phyloP scores from a whole-genome alignment of 106 monocot species.

The Apostasia ramifera region DNA sequence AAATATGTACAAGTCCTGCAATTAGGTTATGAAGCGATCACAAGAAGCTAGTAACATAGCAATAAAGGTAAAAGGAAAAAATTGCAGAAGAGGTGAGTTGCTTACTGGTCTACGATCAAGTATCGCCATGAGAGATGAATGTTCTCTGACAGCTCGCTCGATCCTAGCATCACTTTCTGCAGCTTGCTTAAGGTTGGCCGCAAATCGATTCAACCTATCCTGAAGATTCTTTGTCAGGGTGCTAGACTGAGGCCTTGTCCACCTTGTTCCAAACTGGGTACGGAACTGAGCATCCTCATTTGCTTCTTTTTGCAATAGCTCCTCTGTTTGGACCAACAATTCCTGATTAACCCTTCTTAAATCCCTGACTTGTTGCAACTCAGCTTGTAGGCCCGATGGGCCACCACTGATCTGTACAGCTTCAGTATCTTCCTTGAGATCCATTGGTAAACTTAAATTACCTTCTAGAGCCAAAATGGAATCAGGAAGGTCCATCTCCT shows the following conservation, averaged over 20 bases:
- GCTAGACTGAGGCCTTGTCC: constrained; percentile 76
- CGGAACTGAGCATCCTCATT: constrained; percentile 75
- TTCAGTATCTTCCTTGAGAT: constrained; percentile 65
- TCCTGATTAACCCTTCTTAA: constrained; percentile 71
- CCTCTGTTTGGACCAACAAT: constrained; percentile 61
- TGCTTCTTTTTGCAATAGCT: constrained; percentile 80
- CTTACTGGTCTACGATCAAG: constrained; percentile 73
- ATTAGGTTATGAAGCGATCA: no score
- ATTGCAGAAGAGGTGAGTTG: neutral
- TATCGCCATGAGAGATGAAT: constrained; percentile 57
- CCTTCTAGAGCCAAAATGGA: constrained; percentile 63
- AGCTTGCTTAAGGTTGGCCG: constrained; percentile 81
- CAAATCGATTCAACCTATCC: constrained; percentile 82
- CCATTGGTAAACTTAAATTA: constrained; percentile 43
- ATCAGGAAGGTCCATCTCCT: constrained; percentile 75
- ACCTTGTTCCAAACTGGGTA: constrained; percentile 71
- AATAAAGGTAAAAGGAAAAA: neutral
- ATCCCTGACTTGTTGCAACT: constrained; percentile 64
- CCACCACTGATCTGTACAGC: constrained; percentile 70
- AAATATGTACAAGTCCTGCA: no score
- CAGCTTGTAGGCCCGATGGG: constrained; percentile 46
- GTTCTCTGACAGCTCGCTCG: constrained; percentile 67
- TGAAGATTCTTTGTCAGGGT: constrained; percentile 80
- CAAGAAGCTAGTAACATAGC: no score
- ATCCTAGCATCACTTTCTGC: constrained; percentile 81